phyloP scores from a whole-genome alignment of 805 yeast species.

The Zygoascus ofunaensis region DNA sequence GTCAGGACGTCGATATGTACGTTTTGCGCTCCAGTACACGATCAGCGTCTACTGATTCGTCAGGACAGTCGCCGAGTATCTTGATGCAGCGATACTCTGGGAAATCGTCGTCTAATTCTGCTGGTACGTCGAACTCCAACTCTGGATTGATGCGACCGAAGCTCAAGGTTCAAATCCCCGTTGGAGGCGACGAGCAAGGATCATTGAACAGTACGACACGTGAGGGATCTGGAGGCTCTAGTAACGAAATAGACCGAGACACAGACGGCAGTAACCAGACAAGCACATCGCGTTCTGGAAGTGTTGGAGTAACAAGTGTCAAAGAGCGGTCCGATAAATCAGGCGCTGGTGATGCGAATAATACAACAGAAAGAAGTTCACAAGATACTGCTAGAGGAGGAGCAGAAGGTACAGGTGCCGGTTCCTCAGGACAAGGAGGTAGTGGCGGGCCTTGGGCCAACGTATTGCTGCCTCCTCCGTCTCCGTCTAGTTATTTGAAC shows the following conservation, averaged over 20 bases:
- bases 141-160: conserved; percentile 24
- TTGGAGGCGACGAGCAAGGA: conserved; percentile 8
- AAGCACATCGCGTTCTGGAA: not conserved
- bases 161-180: conserved; percentile 32
- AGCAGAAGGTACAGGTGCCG: not conserved
- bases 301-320: not conserved
- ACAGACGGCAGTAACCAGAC: not conserved
- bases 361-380: not conserved
- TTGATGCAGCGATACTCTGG: not conserved
- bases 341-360: not conserved
- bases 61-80: not conserved
- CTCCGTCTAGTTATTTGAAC: conserved; percentile 26
- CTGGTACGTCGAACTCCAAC: too few species aligned
- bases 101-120: conserved; percentile 1
- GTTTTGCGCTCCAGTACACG: not conserved
- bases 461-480: conserved; percentile 27
- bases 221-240: not conserved
- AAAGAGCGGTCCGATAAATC: conserved; percentile 2
- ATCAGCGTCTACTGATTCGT: not conserved
- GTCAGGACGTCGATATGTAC: too few species aligned
- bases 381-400: too few species aligned
- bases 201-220: not conserved
- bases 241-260: not conserved
- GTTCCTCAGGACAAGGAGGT: not conserved
- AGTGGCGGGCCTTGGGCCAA: conserved; percentile 22